A percentile compares a stretch with the other conserved stretches of the same genome.
Evolutionary conservation across 2,329 filamentous ascomycete species (phyloP).

Genomic region (Paraphaeosphaeria minitans): DNA sequence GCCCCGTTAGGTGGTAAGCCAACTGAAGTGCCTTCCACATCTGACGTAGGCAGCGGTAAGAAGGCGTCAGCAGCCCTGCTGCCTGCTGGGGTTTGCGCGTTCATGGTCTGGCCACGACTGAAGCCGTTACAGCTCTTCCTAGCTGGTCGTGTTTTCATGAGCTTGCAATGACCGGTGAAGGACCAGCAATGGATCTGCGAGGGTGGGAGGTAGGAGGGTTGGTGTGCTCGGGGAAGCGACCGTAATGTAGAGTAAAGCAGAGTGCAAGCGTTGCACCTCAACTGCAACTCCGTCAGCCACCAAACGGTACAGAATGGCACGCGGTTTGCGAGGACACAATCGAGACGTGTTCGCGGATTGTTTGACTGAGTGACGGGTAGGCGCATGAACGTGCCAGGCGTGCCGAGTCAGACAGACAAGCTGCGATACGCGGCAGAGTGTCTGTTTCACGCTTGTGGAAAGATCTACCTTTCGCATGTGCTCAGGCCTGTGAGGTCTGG

Average conservation of each 20-base stretch:
- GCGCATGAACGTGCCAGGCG: conserved; percentile 39
- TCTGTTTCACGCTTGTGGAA: conserved; percentile 30
- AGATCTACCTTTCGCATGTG: conserved; percentile 44
- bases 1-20: conserved; percentile 25
- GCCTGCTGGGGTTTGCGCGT: conserved; percentile 35
- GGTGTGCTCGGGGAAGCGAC: conserved; percentile 37
- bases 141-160: conserved; percentile 34
- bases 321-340: conserved; percentile 47
- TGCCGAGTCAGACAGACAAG: conserved; percentile 42
- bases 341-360: conserved; percentile 45
- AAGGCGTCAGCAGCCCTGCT: conserved; percentile 28
- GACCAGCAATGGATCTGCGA: conserved; percentile 18
- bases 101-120: conserved; percentile 35
- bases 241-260: conserved; percentile 34
- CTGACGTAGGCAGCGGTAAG: conserved; percentile 22
- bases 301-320: conserved; percentile 42
- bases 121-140: conserved; percentile 28
- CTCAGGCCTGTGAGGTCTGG: conserved; percentile 27
- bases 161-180: conserved; percentile 21
- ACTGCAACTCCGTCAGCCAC: conserved; percentile 45
- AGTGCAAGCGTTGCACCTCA: conserved; percentile 35
- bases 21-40: conserved; percentile 23
- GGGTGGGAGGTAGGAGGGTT: conserved; percentile 25
- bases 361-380: conserved; percentile 40
- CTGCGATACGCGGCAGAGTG: conserved; percentile 24